A percentile compares a stretch with the other conserved stretches of the same genome.
These are phyloP conservation scores for Cordyceps sp. DNA, from an alignment of 2,329 filamentous ascomycete species.

Conservation along the genomic window DNA sequence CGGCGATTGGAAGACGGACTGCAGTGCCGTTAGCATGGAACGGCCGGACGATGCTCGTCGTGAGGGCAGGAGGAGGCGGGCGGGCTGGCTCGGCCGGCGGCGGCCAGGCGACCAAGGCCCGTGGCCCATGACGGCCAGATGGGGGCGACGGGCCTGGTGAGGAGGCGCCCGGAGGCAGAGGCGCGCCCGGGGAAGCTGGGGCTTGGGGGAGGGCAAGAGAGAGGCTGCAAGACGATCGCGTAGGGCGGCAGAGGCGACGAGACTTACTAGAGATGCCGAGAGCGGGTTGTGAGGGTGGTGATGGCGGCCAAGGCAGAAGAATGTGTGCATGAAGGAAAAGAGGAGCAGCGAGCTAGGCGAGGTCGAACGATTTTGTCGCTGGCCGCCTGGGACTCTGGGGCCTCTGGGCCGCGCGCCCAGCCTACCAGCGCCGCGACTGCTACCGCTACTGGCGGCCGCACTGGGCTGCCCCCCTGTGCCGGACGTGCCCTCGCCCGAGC, in stretches of 20 bases:
- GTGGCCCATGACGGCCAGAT: too few relatives aligned
- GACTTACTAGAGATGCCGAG: constrained; percentile 20
- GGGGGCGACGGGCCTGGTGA: constrained; percentile 1
- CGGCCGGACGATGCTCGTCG: neutral
- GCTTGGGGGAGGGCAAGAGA: constrained; percentile 9
- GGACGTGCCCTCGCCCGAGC: too few relatives aligned
- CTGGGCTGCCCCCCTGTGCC: neutral
- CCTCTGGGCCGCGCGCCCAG: neutral
- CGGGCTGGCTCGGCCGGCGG: too few relatives aligned
- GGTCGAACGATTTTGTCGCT: constrained; percentile 24
- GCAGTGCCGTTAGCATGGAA: constrained; percentile 2
- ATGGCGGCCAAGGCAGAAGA: constrained; percentile 17
- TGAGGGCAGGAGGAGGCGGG: constrained; percentile 1
- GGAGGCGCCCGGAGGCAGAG: constrained; percentile 1
- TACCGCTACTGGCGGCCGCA: neutral
- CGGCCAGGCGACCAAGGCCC: too few relatives aligned
- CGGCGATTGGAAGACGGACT: constrained; percentile 6
- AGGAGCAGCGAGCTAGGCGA: constrained; percentile 20
- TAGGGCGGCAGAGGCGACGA: constrained; percentile 14
- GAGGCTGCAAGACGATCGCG: constrained; percentile 17
- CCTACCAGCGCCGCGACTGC: neutral
- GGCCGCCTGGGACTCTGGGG: constrained; percentile 5
- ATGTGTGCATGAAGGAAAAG: constrained; percentile 26
- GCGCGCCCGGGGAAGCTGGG: constrained; percentile 6
- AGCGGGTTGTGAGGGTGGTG: constrained; percentile 16